Conservation (phyloP, 2,329 filamentous ascomycete genomes). For the Ascochyta lentis region DNA sequence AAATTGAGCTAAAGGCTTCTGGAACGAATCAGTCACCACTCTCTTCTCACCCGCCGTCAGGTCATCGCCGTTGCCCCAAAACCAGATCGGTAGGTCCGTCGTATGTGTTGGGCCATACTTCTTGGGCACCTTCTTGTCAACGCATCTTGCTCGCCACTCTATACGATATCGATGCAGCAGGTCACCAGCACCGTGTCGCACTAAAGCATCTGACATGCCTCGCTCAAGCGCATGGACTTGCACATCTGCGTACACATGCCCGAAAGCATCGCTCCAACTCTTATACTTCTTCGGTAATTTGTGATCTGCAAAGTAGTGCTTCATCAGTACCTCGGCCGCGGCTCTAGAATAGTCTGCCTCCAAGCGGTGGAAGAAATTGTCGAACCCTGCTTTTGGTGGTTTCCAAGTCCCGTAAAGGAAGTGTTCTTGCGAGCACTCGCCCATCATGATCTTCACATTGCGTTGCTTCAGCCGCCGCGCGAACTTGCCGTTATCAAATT, state of each 20-base stretch:
- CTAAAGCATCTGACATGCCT: constrained; percentile 57
- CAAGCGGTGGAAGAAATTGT: constrained; percentile 55
- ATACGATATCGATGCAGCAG: constrained; percentile 62
- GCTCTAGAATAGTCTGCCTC: constrained; percentile 60
- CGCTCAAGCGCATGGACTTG: constrained; percentile 62
- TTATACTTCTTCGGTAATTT: constrained; percentile 49
- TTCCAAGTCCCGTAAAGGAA: constrained; percentile 59
- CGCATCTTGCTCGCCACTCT: constrained; percentile 59
- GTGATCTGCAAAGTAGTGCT: constrained; percentile 52
- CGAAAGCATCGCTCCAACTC: constrained; percentile 61
- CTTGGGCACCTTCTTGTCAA: constrained; percentile 51
- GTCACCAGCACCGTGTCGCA: constrained; percentile 51
- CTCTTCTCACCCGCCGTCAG: constrained; percentile 55
- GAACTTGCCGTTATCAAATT: constrained; percentile 59
- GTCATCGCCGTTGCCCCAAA: constrained; percentile 58
- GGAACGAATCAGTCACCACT: constrained; percentile 47
- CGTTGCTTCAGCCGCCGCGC: constrained; percentile 54
- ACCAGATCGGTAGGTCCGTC: constrained; percentile 63
- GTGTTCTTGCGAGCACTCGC: constrained; percentile 63
- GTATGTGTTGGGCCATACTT: constrained; percentile 63
- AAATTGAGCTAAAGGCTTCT: constrained; percentile 50
- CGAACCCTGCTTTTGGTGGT: constrained; percentile 53
- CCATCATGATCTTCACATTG: constrained; percentile 58
- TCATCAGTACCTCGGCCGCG: constrained; percentile 54
- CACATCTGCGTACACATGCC: constrained; percentile 62